Conservation (phyloP, 345 rosid species). For the Brassica carinata region DNA sequence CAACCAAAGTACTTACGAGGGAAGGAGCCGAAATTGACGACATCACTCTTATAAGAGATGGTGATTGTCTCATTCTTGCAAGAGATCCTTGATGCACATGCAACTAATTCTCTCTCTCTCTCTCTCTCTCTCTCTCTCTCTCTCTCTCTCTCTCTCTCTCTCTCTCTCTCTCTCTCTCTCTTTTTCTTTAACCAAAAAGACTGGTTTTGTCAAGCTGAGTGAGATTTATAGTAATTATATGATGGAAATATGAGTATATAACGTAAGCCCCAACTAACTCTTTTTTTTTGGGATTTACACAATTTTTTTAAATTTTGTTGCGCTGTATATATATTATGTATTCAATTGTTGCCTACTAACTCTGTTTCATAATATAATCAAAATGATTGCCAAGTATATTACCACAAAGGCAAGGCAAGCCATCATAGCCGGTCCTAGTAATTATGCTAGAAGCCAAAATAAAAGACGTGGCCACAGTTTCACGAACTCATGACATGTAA, state of each 20-base stretch:
- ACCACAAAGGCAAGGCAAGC: too few relatives aligned
- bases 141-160: too few relatives aligned
- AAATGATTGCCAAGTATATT: too few relatives aligned
- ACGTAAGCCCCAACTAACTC: not conserved
- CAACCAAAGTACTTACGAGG: constrained; percentile 55
- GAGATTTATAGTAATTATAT: not conserved
- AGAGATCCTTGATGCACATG: constrained; percentile 40
- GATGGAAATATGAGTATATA: not conserved
- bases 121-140: too few relatives aligned
- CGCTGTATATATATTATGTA: not conserved
- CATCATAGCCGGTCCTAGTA: too few relatives aligned
- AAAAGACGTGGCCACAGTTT: too few relatives aligned
- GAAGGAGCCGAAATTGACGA: constrained; percentile 82
- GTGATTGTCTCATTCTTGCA: constrained; percentile 66
- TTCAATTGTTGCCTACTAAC: not conserved
- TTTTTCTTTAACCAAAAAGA: not conserved
- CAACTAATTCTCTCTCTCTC: not conserved
- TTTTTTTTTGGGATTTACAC: not conserved
- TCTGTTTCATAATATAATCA: not conserved
- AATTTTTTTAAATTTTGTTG: not conserved
- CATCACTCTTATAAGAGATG: constrained; percentile 72
- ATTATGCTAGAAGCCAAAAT: too few relatives aligned
- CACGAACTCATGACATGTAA: too few relatives aligned
- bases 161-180: too few relatives aligned
- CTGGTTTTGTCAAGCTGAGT: not conserved